Evolutionary conservation across 2,329 filamentous ascomycete species (phyloP).

Genomic region (Diplodia sapinea): DNA sequence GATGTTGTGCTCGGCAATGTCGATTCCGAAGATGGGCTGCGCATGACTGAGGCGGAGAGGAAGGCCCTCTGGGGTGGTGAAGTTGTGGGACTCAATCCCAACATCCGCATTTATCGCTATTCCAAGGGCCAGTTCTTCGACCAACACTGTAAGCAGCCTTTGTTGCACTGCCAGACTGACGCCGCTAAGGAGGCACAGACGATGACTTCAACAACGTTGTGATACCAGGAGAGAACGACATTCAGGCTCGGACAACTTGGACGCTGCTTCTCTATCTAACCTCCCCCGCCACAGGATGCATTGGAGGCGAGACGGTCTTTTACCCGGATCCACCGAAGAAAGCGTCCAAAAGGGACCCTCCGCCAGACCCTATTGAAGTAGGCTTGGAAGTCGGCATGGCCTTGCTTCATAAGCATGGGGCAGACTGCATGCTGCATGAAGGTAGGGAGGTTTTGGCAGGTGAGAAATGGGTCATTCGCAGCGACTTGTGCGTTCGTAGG

Average conservation of each 20-base stretch:
- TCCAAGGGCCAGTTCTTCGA: conserved; percentile 87
- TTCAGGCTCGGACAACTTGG: conserved; percentile 79
- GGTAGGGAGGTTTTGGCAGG: conserved; percentile 77
- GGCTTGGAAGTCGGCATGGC: conserved; percentile 82
- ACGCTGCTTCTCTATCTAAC: conserved; percentile 88
- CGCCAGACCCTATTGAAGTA: conserved; percentile 70
- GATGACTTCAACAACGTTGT: conserved; percentile 82
- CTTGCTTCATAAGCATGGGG: conserved; percentile 84
- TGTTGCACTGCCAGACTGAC: no score
- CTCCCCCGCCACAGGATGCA: conserved; percentile 73
- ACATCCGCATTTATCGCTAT: conserved; percentile 90
- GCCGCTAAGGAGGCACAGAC: conserved; percentile 60
- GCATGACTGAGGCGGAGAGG: conserved; percentile 41
- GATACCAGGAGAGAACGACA: conserved; percentile 50
- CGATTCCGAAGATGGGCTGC: conserved; percentile 41
- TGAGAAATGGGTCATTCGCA: conserved; percentile 90
- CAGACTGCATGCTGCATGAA: conserved; percentile 89
- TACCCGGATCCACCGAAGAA: conserved; percentile 70
- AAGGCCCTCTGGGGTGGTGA: conserved; percentile 74
- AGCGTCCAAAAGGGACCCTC: conserved; percentile 48
- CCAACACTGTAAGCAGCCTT: conserved; percentile 75
- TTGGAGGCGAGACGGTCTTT: conserved; percentile 90
- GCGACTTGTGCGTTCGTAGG: conserved; percentile 73
- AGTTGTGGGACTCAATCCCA: conserved; percentile 82
- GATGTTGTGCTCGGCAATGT: conserved; percentile 56